A percentile compares a stretch with the other conserved stretches of the same genome.
Conservation (phyloP, 1,139 yeast genomes). For the Blastobotrys indianensis region DNA sequence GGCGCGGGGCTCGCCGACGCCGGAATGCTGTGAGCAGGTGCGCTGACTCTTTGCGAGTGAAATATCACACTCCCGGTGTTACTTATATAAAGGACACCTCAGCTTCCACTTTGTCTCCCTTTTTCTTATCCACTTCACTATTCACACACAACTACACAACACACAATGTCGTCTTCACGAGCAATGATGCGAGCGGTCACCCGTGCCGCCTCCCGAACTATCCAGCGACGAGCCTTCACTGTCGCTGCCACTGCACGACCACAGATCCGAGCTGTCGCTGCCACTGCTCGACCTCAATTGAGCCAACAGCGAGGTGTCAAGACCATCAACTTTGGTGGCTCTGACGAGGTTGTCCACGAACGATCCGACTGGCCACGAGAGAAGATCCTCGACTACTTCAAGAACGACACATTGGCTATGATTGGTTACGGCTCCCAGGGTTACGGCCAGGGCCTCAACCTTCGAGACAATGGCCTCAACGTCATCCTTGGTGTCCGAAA, state of each 20-base stretch:
- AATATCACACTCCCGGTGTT: too few relatives aligned
- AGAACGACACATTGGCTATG: conserved; percentile 93
- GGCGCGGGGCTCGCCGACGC: too few relatives aligned
- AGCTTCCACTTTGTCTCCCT: too few relatives aligned
- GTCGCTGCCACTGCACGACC: conserved; percentile 23
- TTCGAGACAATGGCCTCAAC: conserved; percentile 97
- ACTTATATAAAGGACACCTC: too few relatives aligned
- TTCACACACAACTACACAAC: conserved; percentile 7
- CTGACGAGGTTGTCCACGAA: conserved; percentile 92
- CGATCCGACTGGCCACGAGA: conserved; percentile 99
- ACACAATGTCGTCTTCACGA: conserved; percentile 15
- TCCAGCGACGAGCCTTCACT: conserved; percentile 22
- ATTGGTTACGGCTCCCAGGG: conserved; percentile 99
- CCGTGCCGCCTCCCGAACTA: conserved; percentile 23
- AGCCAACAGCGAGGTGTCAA: conserved; percentile 69
- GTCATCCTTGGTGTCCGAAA: conserved; percentile 98
- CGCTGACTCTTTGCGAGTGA: too few relatives aligned
- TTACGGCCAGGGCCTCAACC: conserved; percentile 98
- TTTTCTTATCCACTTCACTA: not conserved
- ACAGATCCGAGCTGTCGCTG: conserved; percentile 19
- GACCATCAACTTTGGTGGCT: conserved; percentile 96
- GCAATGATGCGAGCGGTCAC: conserved; percentile 20
- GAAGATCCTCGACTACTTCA: conserved; percentile 91
- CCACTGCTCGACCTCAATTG: conserved; percentile 12
- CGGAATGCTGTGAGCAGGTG: too few relatives aligned